These are phyloP conservation scores for Striga hermonthica DNA, from an alignment of 305 asterid genomes.

Conservation along the genomic window DNA sequence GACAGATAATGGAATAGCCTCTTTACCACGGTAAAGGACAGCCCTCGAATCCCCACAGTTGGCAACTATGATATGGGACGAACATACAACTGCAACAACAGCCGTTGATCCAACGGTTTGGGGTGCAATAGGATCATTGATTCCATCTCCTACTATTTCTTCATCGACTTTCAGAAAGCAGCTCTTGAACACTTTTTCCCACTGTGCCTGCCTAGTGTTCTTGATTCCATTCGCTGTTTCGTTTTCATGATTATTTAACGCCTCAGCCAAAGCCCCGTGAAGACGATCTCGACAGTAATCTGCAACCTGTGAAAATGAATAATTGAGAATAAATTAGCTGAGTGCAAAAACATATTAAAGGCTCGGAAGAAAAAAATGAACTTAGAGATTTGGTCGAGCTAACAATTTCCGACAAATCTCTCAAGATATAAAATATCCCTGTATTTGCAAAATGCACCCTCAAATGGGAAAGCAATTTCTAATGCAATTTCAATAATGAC, in stretches of 20 bases:
- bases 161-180: constrained; percentile 80
- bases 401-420: no score
- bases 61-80: constrained; percentile 84
- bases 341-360: no score
- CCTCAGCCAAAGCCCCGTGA: constrained; percentile 73
- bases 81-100: constrained; percentile 70
- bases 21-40: constrained; percentile 91
- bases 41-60: constrained; percentile 97
- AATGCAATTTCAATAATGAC: no score
- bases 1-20: constrained; percentile 65
- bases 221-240: constrained; percentile 38
- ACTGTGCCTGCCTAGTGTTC: constrained; percentile 57
- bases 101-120: constrained; percentile 97
- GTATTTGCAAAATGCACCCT: no score
- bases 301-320: constrained; percentile 54
- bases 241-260: constrained; percentile 41
- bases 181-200: constrained; percentile 72
- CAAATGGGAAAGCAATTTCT: no score
- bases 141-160: constrained; percentile 39
- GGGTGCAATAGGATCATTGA: constrained; percentile 50
- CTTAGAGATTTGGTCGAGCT: no score
- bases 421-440: no score
- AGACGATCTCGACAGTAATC: constrained; percentile 73
- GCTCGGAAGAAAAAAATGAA: no score
- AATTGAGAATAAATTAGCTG: background rate